Evolutionary conservation across 208 protist species (phyloP), one percentile per base, ranked within the genome.

Genomic region (Crithidia sp.): DNA sequence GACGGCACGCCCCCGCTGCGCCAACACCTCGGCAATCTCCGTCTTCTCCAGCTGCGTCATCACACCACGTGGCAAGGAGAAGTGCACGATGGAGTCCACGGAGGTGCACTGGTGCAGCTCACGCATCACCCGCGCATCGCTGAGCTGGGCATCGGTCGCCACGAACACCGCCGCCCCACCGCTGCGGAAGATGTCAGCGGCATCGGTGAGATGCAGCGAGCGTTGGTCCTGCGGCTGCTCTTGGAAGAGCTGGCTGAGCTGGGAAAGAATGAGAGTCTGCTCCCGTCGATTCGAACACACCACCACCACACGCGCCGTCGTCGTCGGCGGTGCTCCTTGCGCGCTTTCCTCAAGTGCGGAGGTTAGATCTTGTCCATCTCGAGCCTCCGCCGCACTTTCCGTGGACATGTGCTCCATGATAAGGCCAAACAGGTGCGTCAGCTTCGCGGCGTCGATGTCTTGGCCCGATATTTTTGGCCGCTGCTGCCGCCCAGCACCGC

Each of bases 281-380:
- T 95, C 88, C 5, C 83, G 84, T 0, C 86, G 78, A 17, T 82
- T 85, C 4, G 78, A 69, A 43, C 76, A 80, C 36, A 89, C 66
- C 70, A 95, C 62, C 7, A 89, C 81, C 12, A 95, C 77, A 17
- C 66, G 65, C 13, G 68, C 71, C 17, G 36, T 44, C 37, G 5
- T 28, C 28, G 47, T 5, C 52, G 14, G 9, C 9, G 4, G 5
- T 47, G 28, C 28, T 28, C 28, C 28, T 28, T 28, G 28, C 28
- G 28, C 28, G 28, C 28, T 28, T 28, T 28, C 28, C 28, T 28
- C 28, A 1, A 28, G 28, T 28, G 28, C 28, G 1, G 28, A 28
- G 28, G 28, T 28, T 28, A 1, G 28, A 28, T 28, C 28, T 28
- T 28, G 28, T 28, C 28, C 28, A 28, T 28, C 28, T 28, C 28